A percentile compares a stretch with the other conserved stretches of the same genome.
These are phyloP conservation scores for Populus alba DNA, from an alignment of 345 rosid genomes.

Conservation along the genomic window DNA sequence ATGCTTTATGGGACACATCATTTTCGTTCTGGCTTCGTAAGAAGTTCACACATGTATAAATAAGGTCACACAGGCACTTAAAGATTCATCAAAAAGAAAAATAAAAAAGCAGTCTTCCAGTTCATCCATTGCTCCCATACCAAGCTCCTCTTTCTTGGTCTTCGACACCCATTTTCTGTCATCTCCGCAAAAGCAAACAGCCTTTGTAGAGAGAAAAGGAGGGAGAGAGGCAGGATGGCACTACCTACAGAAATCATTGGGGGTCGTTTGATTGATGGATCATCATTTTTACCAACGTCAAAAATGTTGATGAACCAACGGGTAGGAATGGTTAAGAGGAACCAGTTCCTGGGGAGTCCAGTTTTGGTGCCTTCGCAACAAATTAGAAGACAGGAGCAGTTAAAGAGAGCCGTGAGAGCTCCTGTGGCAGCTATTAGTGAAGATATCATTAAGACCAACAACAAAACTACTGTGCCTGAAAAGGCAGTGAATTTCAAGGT, in stretches of 20 bases:
- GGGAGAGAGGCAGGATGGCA: constrained; percentile 39
- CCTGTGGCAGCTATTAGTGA: constrained; percentile 57
- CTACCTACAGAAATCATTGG: constrained; percentile 63
- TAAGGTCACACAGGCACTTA: too few species aligned
- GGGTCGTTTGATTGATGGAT: constrained; percentile 17
- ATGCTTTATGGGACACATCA: neutral
- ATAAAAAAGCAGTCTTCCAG: neutral
- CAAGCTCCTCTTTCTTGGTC: neutral
- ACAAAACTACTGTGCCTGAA: constrained; percentile 14
- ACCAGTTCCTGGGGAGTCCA: constrained; percentile 10
- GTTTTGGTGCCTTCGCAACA: constrained; percentile 3
- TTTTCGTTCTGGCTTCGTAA: neutral
- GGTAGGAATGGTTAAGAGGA: neutral
- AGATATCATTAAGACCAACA: constrained; percentile 51
- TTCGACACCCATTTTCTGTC: neutral
- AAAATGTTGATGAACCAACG: neutral
- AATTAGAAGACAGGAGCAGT: neutral
- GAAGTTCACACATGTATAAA: neutral
- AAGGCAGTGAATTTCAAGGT: constrained; percentile 60
- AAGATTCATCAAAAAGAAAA: neutral
- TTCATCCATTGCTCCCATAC: neutral
- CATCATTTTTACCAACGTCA: constrained; percentile 11
- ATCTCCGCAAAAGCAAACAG: neutral
- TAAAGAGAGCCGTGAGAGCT: neutral
- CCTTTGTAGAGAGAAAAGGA: constrained; percentile 1